A percentile compares a stretch with the other conserved stretches of the same genome.
Evolutionary conservation across 202 grass and related monocot genomes (phyloP).

Genomic region (Hordeum pubiflorum): DNA sequence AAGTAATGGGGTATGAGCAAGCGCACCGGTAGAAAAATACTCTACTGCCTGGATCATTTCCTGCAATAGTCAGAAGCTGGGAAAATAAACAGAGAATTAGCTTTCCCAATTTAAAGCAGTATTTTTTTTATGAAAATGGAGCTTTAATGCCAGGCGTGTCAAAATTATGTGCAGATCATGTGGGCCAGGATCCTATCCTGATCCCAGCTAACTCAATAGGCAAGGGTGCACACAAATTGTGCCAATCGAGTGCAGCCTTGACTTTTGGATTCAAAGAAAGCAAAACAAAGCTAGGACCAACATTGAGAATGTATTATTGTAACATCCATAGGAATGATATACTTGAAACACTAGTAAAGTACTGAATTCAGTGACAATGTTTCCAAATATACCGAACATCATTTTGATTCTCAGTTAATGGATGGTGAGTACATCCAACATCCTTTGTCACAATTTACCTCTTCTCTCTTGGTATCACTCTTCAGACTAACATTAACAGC

Average conservation of each 20-base stretch:
- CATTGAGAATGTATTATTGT: background rate
- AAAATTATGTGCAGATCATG: background rate
- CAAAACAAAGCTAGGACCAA: background rate
- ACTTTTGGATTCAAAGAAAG: conserved; percentile 3
- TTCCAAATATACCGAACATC: background rate
- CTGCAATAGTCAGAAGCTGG: conserved; percentile 49
- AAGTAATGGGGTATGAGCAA: conserved; percentile 18
- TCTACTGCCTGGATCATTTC: conserved; percentile 50
- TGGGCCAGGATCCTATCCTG: background rate
- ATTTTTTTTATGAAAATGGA: conserved; percentile 1
- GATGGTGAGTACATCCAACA: background rate
- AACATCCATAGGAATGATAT: background rate
- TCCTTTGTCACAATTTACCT: conserved; percentile 45
- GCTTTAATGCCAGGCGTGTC: background rate
- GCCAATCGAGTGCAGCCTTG: background rate
- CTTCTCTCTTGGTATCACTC: conserved; percentile 37
- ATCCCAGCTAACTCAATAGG: background rate
- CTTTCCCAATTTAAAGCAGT: conserved; percentile 12
- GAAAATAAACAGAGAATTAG: conserved; percentile 24
- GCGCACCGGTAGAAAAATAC: conserved; percentile 67
- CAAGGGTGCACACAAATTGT: background rate
- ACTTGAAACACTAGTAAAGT: background rate
- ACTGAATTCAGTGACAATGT: background rate
- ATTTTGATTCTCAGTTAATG: conserved; percentile 12
- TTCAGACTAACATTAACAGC: conserved; percentile 63